These are phyloP conservation scores for Epichloe baconii DNA, from an alignment of 2,329 filamentous ascomycete species.

Conservation along the genomic window DNA sequence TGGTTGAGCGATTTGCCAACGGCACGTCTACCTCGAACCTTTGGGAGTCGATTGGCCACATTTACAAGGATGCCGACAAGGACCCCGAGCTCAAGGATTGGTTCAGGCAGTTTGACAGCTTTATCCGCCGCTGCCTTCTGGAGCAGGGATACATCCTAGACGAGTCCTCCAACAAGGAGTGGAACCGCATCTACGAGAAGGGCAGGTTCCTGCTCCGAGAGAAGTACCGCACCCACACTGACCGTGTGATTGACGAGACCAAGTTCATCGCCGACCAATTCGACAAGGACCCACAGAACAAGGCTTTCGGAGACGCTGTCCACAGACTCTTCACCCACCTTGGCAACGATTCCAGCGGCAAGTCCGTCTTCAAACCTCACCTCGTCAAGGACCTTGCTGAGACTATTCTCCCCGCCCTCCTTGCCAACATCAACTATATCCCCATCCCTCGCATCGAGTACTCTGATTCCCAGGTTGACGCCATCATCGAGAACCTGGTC, in stretches of 20 bases:
- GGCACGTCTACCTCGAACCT: constrained; percentile 79
- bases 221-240: constrained; percentile 75
- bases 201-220: constrained; percentile 79
- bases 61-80: constrained; percentile 76
- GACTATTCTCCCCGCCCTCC: constrained; percentile 68
- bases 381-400: constrained; percentile 79
- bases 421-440: constrained; percentile 80
- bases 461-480: constrained; percentile 70
- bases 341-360: constrained; percentile 76
- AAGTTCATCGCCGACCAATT: constrained; percentile 87
- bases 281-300: constrained; percentile 77
- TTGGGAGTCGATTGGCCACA: constrained; percentile 68
- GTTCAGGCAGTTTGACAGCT: constrained; percentile 70
- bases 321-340: constrained; percentile 78
- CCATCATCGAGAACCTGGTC: constrained; percentile 85
- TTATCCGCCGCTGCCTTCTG: constrained; percentile 70
- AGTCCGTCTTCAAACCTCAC: constrained; percentile 83
- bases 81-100: constrained; percentile 80
- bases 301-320: constrained; percentile 59
- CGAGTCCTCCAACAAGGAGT: constrained; percentile 65
- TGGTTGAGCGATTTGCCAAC: constrained; percentile 94
- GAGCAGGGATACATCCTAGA: constrained; percentile 87
- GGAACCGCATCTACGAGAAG: constrained; percentile 73
- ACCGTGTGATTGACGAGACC: constrained; percentile 76
- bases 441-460: constrained; percentile 92